Evolutionary conservation across 192 early-diverging fungal species (phyloP), one percentile per base, ranked within the genome.

Genomic region (Backusella australiensis): DNA sequence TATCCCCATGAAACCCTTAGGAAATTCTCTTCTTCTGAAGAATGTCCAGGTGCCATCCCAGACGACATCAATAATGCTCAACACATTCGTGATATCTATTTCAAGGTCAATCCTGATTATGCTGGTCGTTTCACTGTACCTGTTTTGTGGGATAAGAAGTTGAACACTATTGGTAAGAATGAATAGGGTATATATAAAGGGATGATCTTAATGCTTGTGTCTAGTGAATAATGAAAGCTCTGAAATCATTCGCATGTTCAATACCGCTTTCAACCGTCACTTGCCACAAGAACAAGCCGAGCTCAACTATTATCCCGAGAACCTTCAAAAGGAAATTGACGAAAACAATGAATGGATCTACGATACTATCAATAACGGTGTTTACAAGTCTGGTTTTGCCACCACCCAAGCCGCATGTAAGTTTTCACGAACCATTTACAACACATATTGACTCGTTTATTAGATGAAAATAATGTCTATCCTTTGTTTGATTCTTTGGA

Each of bases 91-190:
- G 97, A 99, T 44, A 53, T 99, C 14, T 99, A 99, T 86, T 93
- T 93, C 85, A 97, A 96, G 87, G 95, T 93, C 9, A 86, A 96
- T 56, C 82, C 82, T 1, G 59, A 83, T 7, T 83, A 83, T 72
- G 41, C 34, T 1, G 78, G 78, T 29, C 89, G 92, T 26, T 93
- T 93, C 81, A 99, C 98, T 2, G 98, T 99, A 2, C 98, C 98
- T 23, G 90, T 98, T 49, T 90, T 99, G 29, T 98, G 96, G 97
- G 98, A 99, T 85, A 98, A 94, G 88, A 95, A 97, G 84, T 83
- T 84, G 34, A 67, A 90, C 49, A 99, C 96, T 32, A 98, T 99
- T 69, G 88, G 88, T 89, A 85, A 71, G 75, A 32, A 15, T 41
- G 14, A 19, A 34, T 41, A 21, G 11, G 56, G 11, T 26, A 0